Evolutionary conservation across 352 stramenopile genomes (phyloP), one percentile per base, ranked within the genome.

Genomic region (Phytophthora pluvialis): DNA sequence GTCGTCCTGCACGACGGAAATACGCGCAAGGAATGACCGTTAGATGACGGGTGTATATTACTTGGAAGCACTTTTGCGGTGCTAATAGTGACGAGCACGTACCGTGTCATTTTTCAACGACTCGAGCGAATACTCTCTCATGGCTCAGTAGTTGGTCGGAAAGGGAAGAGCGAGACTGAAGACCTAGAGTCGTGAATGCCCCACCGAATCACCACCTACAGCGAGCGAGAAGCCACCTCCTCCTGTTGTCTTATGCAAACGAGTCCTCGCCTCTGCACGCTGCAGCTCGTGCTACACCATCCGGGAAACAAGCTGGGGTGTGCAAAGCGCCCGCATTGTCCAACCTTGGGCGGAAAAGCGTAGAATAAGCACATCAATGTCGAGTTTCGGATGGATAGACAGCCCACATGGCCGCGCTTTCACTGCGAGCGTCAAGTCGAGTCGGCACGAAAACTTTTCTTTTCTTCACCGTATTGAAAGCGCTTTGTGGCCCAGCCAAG

Each of bases 91-190:
- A 21, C 10, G 29, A 39, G 12, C 1, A 56, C 65, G n/a, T 21
- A 75, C 67, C 56, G 56, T 64, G 45, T 69, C 46, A 53, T 72
- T 62, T 52, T 54, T 57, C 47, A 75, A 57, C 35, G 47, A 66
- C 13, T 70, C 51, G 21, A 70, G 52, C 33, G 67, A 75, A n/a
- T 64, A 75, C 47, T 72, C 50, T 39, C 49, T 61, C 67, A 75
- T 75, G 31, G 39, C 70, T 4, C 21, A 21, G 25, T 29, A 11
- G 36, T 60, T 29, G 42, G 42, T 21, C 21, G 21, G 21, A 21
- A 65, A 59, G 42, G 63, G 44, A 75, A 57, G 72, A 72, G 51
- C 33, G 52, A 61, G 63, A 75, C 63, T 75, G 67, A 45, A 52
- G 54, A 31, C 39, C 9, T 32, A 21, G 28, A 44, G 38, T 21